These are phyloP conservation scores for Eutrema salsugineum DNA, from an alignment of 441 rosid genomes.

Conservation along the genomic window DNA sequence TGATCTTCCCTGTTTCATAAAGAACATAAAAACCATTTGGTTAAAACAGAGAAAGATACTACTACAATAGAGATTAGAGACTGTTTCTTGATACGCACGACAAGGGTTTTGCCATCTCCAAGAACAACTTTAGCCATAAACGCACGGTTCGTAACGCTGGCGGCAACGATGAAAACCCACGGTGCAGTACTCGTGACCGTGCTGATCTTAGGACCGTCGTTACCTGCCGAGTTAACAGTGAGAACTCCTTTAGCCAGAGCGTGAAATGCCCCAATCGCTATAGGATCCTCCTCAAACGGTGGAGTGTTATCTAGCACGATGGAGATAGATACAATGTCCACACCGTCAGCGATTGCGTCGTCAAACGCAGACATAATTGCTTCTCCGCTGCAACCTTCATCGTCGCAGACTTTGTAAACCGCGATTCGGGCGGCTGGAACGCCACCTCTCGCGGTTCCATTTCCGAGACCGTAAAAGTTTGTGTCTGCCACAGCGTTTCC, in stretches of 20 bases:
- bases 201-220: conserved; percentile 1
- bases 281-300: neutral
- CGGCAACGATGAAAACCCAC: conserved; percentile 27
- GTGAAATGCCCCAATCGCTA: conserved; percentile 43
- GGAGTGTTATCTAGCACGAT: neutral
- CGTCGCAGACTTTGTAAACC: conserved; percentile 24
- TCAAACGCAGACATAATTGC: conserved; percentile 38
- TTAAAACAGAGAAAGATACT: neutral
- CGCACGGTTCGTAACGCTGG: conserved; percentile 26
- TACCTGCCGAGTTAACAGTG: conserved; percentile 36
- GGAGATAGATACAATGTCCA: conserved; percentile 36
- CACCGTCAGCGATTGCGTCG: conserved; percentile 54
- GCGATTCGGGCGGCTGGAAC: conserved; percentile 36
- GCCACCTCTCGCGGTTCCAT: conserved; percentile 37
- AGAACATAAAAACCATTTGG: neutral
- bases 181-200: conserved; percentile 12
- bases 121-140: conserved; percentile 14
- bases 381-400: neutral
- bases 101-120: conserved; percentile 18
- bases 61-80: neutral
- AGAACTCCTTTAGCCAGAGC: conserved; percentile 42
- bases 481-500: conserved; percentile 16
- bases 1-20: conserved; percentile 29
- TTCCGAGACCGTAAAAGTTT: conserved; percentile 26
- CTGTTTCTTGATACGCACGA: conserved; percentile 22